A percentile compares a stretch with the other conserved stretches of the same genome.
Evolutionary conservation across 495 filamentous ascomycete genomes (phyloP).

Genomic region (Penicillium daleae): DNA sequence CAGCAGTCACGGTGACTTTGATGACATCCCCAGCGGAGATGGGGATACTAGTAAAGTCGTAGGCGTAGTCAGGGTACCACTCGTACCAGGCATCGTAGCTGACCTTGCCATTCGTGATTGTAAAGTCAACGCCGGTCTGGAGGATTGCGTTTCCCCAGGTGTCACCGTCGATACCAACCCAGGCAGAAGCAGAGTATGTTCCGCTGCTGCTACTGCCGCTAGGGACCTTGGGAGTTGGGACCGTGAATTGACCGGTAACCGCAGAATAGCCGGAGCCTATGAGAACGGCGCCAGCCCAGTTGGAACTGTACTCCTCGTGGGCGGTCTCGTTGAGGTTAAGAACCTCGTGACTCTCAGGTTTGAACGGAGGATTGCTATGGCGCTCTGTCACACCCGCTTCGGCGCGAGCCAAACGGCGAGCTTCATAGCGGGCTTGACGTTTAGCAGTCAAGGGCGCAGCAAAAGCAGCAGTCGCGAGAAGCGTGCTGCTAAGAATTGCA

Average conservation of each 20-base stretch:
- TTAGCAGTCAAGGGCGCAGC: constrained; percentile 34
- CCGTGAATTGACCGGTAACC: constrained; percentile 53
- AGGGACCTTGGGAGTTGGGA: constrained; percentile 51
- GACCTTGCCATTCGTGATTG: constrained; percentile 33
- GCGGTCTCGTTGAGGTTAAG: constrained; percentile 25
- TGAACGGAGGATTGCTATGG: constrained; percentile 28
- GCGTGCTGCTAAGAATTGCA: not conserved
- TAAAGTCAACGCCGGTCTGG: constrained; percentile 62
- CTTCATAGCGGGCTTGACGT: constrained; percentile 27
- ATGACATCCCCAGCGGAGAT: constrained; percentile 59
- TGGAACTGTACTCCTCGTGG: constrained; percentile 48
- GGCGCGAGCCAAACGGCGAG: constrained; percentile 23
- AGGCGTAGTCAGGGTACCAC: constrained; percentile 59
- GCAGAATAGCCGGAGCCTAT: constrained; percentile 46
- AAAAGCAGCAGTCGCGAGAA: constrained; percentile 9
- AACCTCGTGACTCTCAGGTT: constrained; percentile 23
- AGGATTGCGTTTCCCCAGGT: constrained; percentile 58
- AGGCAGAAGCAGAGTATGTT: constrained; percentile 58
- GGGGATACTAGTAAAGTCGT: constrained; percentile 52
- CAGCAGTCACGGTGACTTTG: constrained; percentile 52
- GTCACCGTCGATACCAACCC: constrained; percentile 62
- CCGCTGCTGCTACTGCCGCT: constrained; percentile 39
- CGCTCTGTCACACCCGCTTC: constrained; percentile 1
- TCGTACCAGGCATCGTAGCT: constrained; percentile 62
- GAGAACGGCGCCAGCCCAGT: constrained; percentile 60